Percentiles rank a stretch among this genome's conserved stretches.
These are phyloP conservation scores for Amylostereum areolatum DNA, from an alignment of 1,284 basidiomycete species.

Conservation along the genomic window DNA sequence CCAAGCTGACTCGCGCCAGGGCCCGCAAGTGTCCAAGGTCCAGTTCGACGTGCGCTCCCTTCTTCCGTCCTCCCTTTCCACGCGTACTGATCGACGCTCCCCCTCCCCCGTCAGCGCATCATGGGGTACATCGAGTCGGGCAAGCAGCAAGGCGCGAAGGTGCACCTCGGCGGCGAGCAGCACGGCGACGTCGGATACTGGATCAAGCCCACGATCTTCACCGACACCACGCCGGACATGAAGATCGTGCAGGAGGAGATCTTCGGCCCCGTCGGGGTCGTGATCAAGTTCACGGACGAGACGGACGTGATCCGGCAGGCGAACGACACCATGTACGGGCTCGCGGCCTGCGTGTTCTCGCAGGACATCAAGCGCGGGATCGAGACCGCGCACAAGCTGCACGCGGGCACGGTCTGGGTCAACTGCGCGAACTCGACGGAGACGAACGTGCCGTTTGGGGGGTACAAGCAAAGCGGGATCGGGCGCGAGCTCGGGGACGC, in stretches of 20 bases:
- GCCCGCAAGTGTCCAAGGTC: conserved; percentile 77
- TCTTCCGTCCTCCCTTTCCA: background rate
- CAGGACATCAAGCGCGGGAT: conserved; percentile 74
- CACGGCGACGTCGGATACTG: conserved; percentile 72
- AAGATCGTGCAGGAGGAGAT: conserved; percentile 90
- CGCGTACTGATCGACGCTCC: conserved; percentile 25
- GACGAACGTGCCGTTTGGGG: conserved; percentile 76
- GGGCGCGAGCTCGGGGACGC: conserved; percentile 86
- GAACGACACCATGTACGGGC: conserved; percentile 84
- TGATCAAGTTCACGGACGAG: conserved; percentile 70
- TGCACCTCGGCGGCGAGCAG: conserved; percentile 73
- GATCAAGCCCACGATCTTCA: conserved; percentile 85
- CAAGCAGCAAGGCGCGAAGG: conserved; percentile 77
- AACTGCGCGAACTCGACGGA: conserved; percentile 73
- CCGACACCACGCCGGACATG: conserved; percentile 72
- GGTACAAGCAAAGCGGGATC: conserved; percentile 83
- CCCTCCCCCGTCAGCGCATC: conserved; percentile 53
- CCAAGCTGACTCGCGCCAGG: conserved; percentile 63
- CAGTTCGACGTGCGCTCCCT: conserved; percentile 50
- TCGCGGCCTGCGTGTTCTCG: conserved; percentile 84
- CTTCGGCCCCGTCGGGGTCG: conserved; percentile 78
- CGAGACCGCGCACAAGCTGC: conserved; percentile 67
- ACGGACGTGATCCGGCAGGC: conserved; percentile 65
- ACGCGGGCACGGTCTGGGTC: conserved; percentile 81
- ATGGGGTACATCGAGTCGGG: conserved; percentile 88